Base-by-base conservation (phyloP, 139 green algal species). In the Chara braunii region DNA sequence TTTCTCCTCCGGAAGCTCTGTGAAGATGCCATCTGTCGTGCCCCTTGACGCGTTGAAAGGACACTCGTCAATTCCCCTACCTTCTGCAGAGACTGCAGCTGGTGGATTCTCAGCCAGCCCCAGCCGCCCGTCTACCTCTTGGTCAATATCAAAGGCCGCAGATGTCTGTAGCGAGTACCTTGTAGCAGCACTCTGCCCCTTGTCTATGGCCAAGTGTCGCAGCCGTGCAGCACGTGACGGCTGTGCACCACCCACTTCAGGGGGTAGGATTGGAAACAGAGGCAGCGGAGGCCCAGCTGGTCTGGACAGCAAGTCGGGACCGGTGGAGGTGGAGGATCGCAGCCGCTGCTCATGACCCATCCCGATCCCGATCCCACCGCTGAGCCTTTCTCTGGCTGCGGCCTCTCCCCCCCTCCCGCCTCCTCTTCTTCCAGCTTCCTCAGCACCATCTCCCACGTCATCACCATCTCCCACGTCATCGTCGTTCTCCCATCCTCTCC, bases 241-340 rank as follows among this genome's bases (percentile, higher is more conserved):
- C 57, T 45, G 44, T 67, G 57, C 35, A 35, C 53, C 36, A 60
- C 36, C 23, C 53, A 62, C 23, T 45, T 59, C 36, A 23, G 23
- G 23, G 50, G 50, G 53, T 32, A 18, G 18, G 18, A 48, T n/a
- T 18, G 18, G 40, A 48, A n/a, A 48, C n/a, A 48, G 18, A 48
- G n/a, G n/a, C n/a, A 48, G 40, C 40, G 40, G n/a, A 48, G n/a
- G 40, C 40, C 18, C 40, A 48, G n/a, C 40, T 48, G 40, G n/a
- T n/a, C n/a, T n/a, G n/a, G n/a, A n/a, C 40, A 18, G 40, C 18
- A 48, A 48, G n/a, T 48, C 18, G 18, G 18, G n/a, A 18, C 40
- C 18, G 40, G 18, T n/a, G 40, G n/a, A 18, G n/a, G 18, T 48
- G n/a, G 18, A 48, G n/a, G n/a, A n/a, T 48, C 40, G 40, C 40